A percentile compares a stretch with the other conserved stretches of the same genome.
These are phyloP conservation scores for Omphalotus guepiniiformis DNA, from an alignment of 768 basidiomycete species.

Conservation along the genomic window DNA sequence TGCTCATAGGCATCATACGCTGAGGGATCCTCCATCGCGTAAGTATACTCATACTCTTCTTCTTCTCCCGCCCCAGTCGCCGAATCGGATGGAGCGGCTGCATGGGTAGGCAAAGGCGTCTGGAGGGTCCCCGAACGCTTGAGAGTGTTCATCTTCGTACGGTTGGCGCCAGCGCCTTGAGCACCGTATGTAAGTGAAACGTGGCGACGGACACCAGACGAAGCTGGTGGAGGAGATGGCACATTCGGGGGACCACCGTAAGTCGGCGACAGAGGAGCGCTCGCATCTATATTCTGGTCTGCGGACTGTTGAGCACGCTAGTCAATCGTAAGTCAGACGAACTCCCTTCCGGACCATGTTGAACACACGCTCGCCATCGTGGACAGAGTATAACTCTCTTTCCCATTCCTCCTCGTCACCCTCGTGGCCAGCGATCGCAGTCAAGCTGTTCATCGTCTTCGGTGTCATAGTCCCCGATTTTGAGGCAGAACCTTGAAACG, in stretches of 20 bases:
- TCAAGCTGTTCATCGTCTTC: slow-evolving; percentile 75
- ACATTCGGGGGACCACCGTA: slow-evolving; percentile 42
- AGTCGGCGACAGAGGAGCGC: slow-evolving; percentile 63
- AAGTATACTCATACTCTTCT: slow-evolving; percentile 53
- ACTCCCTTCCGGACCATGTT: slow-evolving; percentile 5
- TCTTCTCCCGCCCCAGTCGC: slow-evolving; percentile 33
- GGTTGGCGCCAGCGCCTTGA: slow-evolving; percentile 41
- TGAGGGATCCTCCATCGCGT: slow-evolving; percentile 45
- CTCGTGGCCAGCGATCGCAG: slow-evolving; percentile 82
- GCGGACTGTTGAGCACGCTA: not conserved
- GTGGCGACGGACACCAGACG: slow-evolving; percentile 70
- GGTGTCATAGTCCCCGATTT: slow-evolving; percentile 64
- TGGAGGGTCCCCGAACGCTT: slow-evolving; percentile 78
- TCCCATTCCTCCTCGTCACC: slow-evolving; percentile 91
- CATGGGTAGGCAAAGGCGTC: slow-evolving; percentile 42
- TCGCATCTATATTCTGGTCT: slow-evolving; percentile 18
- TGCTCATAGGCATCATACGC: slow-evolving; percentile 59
- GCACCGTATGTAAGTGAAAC: slow-evolving; percentile 75
- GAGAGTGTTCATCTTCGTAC: slow-evolving; percentile 47
- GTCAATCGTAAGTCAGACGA: not conserved
- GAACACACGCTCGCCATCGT: slow-evolving; percentile 42
- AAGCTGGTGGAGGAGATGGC: slow-evolving; percentile 71
- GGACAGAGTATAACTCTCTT: slow-evolving; percentile 50
- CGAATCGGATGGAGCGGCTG: slow-evolving; percentile 23
- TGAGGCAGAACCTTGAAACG: slow-evolving; percentile 46